Conservation (phyloP, 1,139 yeast genomes). For the Candida dubliniensis region DNA sequence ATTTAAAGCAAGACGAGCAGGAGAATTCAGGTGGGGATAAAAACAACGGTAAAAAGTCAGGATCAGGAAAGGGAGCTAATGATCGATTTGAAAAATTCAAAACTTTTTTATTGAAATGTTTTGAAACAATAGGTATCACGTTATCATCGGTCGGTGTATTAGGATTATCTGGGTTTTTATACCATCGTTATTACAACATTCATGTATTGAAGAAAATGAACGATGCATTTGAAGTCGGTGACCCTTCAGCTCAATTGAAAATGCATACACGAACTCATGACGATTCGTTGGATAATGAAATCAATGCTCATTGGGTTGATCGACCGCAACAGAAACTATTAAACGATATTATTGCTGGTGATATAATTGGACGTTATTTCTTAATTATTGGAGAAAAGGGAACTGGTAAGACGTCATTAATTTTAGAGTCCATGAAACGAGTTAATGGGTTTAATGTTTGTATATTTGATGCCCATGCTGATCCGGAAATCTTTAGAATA, state of each 20-base stretch:
- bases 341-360: conserved; percentile 67
- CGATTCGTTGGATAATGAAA: conserved; percentile 24
- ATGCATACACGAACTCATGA: conserved; percentile 45
- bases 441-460: conserved; percentile 67
- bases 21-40: conserved; percentile 13
- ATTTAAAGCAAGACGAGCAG: conserved; percentile 15
- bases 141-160: conserved; percentile 70
- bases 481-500: conserved; percentile 78
- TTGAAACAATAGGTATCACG: conserved; percentile 75
- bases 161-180: conserved; percentile 69
- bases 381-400: conserved; percentile 82
- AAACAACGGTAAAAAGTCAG: conserved; percentile 14
- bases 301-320: conserved; percentile 56
- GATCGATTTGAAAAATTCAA: conserved; percentile 16
- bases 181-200: conserved; percentile 60
- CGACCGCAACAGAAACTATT: conserved; percentile 67
- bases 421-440: conserved; percentile 67
- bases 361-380: conserved; percentile 65
- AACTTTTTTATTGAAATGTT: conserved; percentile 48
- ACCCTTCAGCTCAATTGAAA: conserved; percentile 61
- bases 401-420: conserved; percentile 77
- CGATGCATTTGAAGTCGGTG: conserved; percentile 66
- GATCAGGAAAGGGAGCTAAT: conserved; percentile 7
- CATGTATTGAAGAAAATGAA: conserved; percentile 69
- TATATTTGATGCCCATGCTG: conserved; percentile 80